Evolutionary conservation across 495 filamentous ascomycete species (phyloP).

Genomic region (Aspergillus affinis): DNA sequence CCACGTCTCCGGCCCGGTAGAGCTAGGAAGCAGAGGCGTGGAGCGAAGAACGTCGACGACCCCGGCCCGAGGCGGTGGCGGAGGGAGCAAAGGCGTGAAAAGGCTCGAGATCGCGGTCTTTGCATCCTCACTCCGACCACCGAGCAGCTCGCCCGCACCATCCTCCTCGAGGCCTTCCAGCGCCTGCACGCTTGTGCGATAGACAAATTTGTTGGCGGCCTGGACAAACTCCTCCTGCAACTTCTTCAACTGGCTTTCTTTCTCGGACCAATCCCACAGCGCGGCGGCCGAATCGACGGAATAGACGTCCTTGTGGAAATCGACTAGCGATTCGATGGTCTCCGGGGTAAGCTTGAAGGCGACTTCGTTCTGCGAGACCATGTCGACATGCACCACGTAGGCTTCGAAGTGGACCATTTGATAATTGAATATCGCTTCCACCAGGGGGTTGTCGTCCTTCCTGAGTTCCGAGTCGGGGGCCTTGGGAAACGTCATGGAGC

Average conservation of each 20-base stretch:
- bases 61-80: constrained; percentile 65
- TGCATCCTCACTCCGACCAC: constrained; percentile 90
- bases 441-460: constrained; percentile 80
- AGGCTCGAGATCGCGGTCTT: constrained; percentile 83
- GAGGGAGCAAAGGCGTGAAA: constrained; percentile 86
- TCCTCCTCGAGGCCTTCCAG: constrained; percentile 97
- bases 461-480: constrained; percentile 84
- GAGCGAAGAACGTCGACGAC: constrained; percentile 90
- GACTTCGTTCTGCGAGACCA: constrained; percentile 96
- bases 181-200: constrained; percentile 82
- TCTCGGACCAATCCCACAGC: constrained; percentile 96
- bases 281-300: constrained; percentile 84
- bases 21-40: constrained; percentile 81
- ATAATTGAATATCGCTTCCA: constrained; percentile 91
- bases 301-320: constrained; percentile 97
- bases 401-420: constrained; percentile 94
- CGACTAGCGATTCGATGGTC: constrained; percentile 90
- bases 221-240: constrained; percentile 97
- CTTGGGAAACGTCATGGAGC: constrained; percentile 90
- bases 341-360: constrained; percentile 98
- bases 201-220: constrained; percentile 96
- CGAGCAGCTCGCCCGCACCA: constrained; percentile 88
- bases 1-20: constrained; percentile 72
- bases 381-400: constrained; percentile 98
- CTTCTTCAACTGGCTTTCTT: constrained; percentile 94